These are phyloP conservation scores for Zygosaccharomyces pseudorouxii DNA, from an alignment of 805 yeast genomes.

Conservation along the genomic window DNA sequence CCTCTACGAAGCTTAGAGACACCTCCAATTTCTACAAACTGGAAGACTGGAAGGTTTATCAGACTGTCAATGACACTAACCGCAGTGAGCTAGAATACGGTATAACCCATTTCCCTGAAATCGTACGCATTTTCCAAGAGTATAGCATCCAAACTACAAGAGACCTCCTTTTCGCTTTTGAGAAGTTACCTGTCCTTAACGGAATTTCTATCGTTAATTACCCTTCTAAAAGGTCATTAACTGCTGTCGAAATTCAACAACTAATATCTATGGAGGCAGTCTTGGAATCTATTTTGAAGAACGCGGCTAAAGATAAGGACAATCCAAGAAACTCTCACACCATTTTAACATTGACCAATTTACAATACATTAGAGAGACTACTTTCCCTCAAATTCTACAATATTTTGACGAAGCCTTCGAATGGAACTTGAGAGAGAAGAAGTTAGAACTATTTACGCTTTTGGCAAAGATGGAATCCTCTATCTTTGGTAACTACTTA, in stretches of 20 bases:
- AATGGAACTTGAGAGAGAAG: constrained; percentile 40
- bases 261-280: constrained; percentile 44
- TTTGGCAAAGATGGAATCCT: constrained; percentile 46
- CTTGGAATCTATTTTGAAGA: constrained; percentile 40
- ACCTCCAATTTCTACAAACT: constrained; percentile 38
- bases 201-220: constrained; percentile 36
- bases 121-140: constrained; percentile 34
- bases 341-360: constrained; percentile 50
- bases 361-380: constrained; percentile 43
- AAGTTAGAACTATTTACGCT: constrained; percentile 43
- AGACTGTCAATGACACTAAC: constrained; percentile 17
- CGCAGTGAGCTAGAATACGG: constrained; percentile 27
- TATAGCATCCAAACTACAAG: constrained; percentile 34
- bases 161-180: constrained; percentile 33
- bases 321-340: constrained; percentile 42
- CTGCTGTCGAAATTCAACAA: constrained; percentile 40
- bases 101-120: constrained; percentile 37
- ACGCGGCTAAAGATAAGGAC: constrained; percentile 40
- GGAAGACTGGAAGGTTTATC: constrained; percentile 39
- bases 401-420: constrained; percentile 48
- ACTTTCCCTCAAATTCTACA: constrained; percentile 48
- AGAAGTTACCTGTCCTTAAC: constrained; percentile 35
- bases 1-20: constrained; percentile 50
- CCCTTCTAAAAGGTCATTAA: constrained; percentile 36
- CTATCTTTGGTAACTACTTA: constrained; percentile 51